Evolutionary conservation across 2,329 filamentous ascomycete species (phyloP).

Genomic region (Hypoxylon sp.): DNA sequence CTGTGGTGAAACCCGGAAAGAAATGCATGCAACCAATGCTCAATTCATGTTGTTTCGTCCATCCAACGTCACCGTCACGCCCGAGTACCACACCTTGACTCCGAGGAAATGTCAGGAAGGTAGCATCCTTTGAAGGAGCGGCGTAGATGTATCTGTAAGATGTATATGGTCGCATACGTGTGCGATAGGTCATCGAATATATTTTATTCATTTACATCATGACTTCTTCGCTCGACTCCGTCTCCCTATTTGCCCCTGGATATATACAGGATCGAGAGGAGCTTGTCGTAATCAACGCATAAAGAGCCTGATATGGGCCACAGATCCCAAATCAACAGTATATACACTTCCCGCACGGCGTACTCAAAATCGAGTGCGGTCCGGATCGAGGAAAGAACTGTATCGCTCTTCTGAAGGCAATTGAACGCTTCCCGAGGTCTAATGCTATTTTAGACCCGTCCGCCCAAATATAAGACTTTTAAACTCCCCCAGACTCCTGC

Average conservation of each 20-base stretch:
- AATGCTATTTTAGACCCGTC: slow-evolving; percentile 13
- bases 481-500: slow-evolving; percentile 37
- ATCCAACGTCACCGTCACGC: slow-evolving; percentile 36
- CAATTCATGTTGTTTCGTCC: slow-evolving; percentile 29
- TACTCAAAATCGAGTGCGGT: slow-evolving; percentile 22
- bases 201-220: slow-evolving; percentile 9
- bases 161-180: slow-evolving; percentile 10
- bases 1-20: slow-evolving; percentile 34
- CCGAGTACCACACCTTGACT: slow-evolving; percentile 5
- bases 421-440: slow-evolving; percentile 17
- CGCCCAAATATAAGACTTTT: slow-evolving; percentile 35
- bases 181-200: slow-evolving; percentile 6
- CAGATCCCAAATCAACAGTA: slow-evolving; percentile 26
- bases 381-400: slow-evolving; percentile 12
- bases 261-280: slow-evolving; percentile 24
- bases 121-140: neutral
- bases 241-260: slow-evolving; percentile 10
- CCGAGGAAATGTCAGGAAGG: slow-evolving; percentile 28
- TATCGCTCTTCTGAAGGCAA: slow-evolving; percentile 20
- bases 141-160: slow-evolving; percentile 14
- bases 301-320: slow-evolving; percentile 3
- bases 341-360: slow-evolving; percentile 21
- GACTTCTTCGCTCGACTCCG: slow-evolving; percentile 13
- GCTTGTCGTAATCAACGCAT: slow-evolving; percentile 9
- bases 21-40: slow-evolving; percentile 20